Conservation (phyloP, 2,329 filamentous ascomycete genomes). For the Trichoderma afroharzianum region DNA sequence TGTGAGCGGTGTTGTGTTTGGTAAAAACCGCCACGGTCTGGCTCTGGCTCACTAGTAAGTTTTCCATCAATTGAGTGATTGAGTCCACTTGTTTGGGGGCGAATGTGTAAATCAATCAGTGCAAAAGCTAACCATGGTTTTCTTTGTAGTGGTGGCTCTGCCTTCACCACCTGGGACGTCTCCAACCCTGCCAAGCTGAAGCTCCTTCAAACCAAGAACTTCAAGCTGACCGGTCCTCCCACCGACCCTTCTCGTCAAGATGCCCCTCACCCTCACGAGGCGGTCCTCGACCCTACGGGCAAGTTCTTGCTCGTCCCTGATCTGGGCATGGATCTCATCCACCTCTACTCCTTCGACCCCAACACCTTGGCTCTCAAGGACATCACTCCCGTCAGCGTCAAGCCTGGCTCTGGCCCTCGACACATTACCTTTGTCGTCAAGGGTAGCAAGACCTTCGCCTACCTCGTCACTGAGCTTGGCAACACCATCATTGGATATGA, state of each 20-base stretch:
- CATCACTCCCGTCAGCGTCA: slow-evolving; percentile 38
- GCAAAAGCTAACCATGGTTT: not conserved
- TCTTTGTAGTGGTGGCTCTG: slow-evolving; percentile 30
- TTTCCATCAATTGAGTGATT: not conserved
- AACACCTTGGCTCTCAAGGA: slow-evolving; percentile 43
- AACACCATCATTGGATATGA: slow-evolving; percentile 56
- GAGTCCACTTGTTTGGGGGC: not conserved
- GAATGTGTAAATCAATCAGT: not conserved
- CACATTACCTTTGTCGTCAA: slow-evolving; percentile 57
- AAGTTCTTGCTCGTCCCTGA: slow-evolving; percentile 63
- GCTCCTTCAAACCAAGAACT: slow-evolving; percentile 36
- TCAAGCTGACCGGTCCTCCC: slow-evolving; percentile 37
- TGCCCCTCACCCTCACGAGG: slow-evolving; percentile 60
- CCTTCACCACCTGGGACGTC: slow-evolving; percentile 45
- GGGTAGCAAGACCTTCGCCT: slow-evolving; percentile 49
- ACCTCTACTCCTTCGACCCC: slow-evolving; percentile 47
- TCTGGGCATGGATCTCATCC: slow-evolving; percentile 61
- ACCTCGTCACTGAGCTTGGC: slow-evolving; percentile 58
- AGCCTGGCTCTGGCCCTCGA: slow-evolving; percentile 59
- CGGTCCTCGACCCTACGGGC: slow-evolving; percentile 62
- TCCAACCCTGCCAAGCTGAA: slow-evolving; percentile 35
- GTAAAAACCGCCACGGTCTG: slow-evolving; percentile 37
- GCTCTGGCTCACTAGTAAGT: slow-evolving; percentile 47
- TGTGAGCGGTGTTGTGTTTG: slow-evolving; percentile 43
- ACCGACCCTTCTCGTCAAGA: slow-evolving; percentile 48